Conservation (phyloP, 345 rosid species). For the Camelina sativa region DNA sequence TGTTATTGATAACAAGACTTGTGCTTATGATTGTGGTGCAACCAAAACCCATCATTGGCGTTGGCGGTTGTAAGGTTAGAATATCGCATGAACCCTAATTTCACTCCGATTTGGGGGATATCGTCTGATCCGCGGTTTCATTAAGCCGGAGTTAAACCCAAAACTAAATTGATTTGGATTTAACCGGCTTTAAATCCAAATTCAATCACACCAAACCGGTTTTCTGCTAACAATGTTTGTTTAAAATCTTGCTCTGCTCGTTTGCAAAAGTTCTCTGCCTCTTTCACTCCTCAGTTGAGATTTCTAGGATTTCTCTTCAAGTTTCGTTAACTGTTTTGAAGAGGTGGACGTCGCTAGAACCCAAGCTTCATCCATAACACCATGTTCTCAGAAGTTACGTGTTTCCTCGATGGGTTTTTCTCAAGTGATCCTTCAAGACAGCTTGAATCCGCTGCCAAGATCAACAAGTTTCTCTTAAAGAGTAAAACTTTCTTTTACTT, state of each 20-base stretch:
- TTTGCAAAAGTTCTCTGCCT: neutral
- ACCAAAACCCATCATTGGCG: constrained; percentile 70
- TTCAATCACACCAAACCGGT: too few species aligned
- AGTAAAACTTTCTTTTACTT: neutral
- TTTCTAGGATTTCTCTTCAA: constrained; percentile 1
- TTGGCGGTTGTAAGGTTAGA: constrained; percentile 64
- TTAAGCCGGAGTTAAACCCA: too few species aligned
- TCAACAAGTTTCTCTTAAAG: neutral
- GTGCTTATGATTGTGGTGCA: constrained; percentile 66
- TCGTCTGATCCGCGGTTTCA: neutral
- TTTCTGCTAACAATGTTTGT: neutral
- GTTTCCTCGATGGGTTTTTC: neutral
- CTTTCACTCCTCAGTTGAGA: neutral
- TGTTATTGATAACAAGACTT: constrained; percentile 31
- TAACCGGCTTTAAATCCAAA: too few species aligned
- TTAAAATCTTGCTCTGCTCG: neutral
- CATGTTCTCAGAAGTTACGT: neutral
- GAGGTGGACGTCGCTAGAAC: neutral
- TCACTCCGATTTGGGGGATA: neutral
- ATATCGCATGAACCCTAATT: neutral
- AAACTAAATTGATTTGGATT: too few species aligned
- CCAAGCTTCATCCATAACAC: neutral
- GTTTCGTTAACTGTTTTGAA: neutral
- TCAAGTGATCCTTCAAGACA: neutral
- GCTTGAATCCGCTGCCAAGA: neutral